Conservation (phyloP, 345 rosid species). For the Gossypioides kirkii region DNA sequence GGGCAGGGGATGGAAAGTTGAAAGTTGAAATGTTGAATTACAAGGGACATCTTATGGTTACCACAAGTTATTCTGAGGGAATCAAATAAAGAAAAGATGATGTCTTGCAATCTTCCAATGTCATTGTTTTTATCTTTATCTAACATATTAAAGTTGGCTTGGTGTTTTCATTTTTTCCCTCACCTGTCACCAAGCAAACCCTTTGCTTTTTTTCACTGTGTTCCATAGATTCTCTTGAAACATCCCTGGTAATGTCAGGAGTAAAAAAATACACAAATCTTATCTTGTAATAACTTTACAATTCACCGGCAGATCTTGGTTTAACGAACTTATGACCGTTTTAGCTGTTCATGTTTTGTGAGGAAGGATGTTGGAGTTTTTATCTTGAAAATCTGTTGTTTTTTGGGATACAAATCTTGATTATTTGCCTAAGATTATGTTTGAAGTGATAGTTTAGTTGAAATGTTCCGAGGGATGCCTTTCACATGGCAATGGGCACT, state of each 20-base stretch:
- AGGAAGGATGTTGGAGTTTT: neutral
- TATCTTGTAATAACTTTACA: constrained; percentile 7
- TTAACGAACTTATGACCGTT: neutral
- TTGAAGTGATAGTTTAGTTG: too few relatives aligned
- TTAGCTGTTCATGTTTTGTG: neutral
- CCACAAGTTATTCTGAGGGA: constrained; percentile 34
- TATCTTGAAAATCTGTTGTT: neutral
- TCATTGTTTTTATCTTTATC: constrained; percentile 17
- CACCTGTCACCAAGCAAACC: neutral
- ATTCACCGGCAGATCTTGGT: constrained; percentile 1
- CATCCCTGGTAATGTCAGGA: constrained; percentile 10
- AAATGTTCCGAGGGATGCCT: too few relatives aligned
- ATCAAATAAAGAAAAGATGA: constrained; percentile 27
- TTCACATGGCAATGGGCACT: too few relatives aligned
- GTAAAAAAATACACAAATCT: constrained; percentile 14
- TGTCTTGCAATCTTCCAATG: constrained; percentile 15
- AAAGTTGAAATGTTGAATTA: constrained; percentile 26
- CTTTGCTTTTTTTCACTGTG: constrained; percentile 5
- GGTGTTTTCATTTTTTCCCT: neutral
- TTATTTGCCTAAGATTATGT: neutral
- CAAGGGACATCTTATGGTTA: constrained; percentile 25
- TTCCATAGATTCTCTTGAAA: constrained; percentile 17
- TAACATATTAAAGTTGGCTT: constrained; percentile 19
- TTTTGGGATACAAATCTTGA: neutral
- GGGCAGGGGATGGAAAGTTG: constrained; percentile 9